These are phyloP conservation scores for Eleusine coracana DNA, from an alignment of 176 grass and related monocot species.

Conservation along the genomic window DNA sequence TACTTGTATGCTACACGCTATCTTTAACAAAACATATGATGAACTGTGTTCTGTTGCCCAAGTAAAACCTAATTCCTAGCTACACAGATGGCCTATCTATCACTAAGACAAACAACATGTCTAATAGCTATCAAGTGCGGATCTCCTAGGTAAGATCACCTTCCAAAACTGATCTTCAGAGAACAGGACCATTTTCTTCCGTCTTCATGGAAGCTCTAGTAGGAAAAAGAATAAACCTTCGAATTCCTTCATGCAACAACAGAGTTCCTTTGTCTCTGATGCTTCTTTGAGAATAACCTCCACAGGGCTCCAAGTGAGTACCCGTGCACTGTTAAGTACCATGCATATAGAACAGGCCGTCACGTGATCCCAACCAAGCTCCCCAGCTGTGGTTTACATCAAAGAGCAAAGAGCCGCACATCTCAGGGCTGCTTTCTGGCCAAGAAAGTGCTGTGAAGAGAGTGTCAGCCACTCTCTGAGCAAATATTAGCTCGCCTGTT, in stretches of 20 bases:
- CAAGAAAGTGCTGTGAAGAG: slow-evolving; percentile 66
- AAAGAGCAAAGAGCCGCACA: slow-evolving; percentile 39
- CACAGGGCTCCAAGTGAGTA: slow-evolving; percentile 17
- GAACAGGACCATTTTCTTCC: not conserved
- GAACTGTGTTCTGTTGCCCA: not conserved
- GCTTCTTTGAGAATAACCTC: slow-evolving; percentile 21
- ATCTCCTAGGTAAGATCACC: not conserved
- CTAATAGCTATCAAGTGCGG: not conserved
- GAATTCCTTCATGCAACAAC: not conserved
- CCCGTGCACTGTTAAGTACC: slow-evolving; percentile 49
- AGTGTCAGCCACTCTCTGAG: slow-evolving; percentile 39
- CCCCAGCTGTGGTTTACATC: slow-evolving; percentile 64
- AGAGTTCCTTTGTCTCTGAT: not conserved
- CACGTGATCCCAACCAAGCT: slow-evolving; percentile 83
- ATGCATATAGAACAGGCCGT: slow-evolving; percentile 82
- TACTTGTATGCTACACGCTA: not conserved
- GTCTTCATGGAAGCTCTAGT: not conserved
- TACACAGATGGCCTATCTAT: not conserved
- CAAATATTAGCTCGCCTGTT: slow-evolving; percentile 77
- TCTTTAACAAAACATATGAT: slow-evolving; percentile 13
- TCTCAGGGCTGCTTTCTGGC: slow-evolving; percentile 45
- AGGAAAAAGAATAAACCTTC: not conserved
- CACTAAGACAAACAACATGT: slow-evolving; percentile 27
- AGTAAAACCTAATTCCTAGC: slow-evolving; percentile 7
- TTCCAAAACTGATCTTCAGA: not conserved